Conservation (phyloP, 345 rosid species). For the Camelina neglecta region DNA sequence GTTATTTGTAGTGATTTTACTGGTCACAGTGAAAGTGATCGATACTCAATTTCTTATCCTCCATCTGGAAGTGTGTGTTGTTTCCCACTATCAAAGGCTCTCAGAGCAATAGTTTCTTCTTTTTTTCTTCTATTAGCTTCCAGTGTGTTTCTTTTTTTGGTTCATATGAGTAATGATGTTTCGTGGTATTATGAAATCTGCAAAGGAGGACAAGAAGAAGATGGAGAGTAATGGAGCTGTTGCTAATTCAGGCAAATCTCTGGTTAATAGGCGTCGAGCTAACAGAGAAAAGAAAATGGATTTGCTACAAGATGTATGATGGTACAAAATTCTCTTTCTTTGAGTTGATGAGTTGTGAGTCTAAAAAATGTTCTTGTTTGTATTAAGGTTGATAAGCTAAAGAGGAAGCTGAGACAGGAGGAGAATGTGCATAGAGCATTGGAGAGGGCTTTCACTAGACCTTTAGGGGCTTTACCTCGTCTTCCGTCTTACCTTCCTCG, state of each 20-base stretch:
- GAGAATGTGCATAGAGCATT: slow-evolving; percentile 97
- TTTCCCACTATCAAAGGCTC: slow-evolving; percentile 54
- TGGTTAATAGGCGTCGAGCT: slow-evolving; percentile 59
- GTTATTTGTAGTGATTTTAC: slow-evolving; percentile 27
- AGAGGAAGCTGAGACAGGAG: slow-evolving; percentile 90
- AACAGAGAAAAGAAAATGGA: slow-evolving; percentile 81
- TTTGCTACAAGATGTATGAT: slow-evolving; percentile 81
- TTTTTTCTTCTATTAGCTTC: slow-evolving; percentile 22
- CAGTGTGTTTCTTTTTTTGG: slow-evolving; percentile 30
- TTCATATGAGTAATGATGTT: slow-evolving; percentile 34
- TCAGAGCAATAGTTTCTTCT: slow-evolving; percentile 56
- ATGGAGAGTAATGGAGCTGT: slow-evolving; percentile 59
- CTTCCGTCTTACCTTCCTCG: slow-evolving; percentile 95
- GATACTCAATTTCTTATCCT: slow-evolving; percentile 53
- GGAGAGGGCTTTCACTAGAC: slow-evolving; percentile 94
- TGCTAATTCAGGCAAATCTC: slow-evolving; percentile 51
- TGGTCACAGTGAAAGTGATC: slow-evolving; percentile 42
- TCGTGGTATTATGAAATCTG: slow-evolving; percentile 40
- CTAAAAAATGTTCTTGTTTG: neutral
- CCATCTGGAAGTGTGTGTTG: slow-evolving; percentile 48
- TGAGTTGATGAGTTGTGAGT: neutral
- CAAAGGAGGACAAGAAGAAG: slow-evolving; percentile 52
- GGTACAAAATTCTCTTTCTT: neutral
- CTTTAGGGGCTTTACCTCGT: slow-evolving; percentile 95
- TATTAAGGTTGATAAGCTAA: slow-evolving; percentile 86